Conservation (phyloP, 306 rosid species). For the Rosa multiflora region DNA sequence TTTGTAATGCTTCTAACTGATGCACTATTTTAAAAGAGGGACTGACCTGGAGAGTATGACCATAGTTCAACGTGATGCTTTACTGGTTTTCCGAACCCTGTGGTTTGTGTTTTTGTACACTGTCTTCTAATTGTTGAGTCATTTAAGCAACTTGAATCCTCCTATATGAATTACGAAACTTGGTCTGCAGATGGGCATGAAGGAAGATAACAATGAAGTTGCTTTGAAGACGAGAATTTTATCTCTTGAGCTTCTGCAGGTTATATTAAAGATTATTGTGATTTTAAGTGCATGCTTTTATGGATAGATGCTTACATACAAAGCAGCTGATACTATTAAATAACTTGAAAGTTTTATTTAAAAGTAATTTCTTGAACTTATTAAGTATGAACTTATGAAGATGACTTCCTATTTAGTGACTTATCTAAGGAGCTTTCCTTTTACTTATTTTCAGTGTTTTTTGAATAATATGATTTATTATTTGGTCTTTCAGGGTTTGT, state of each 20-base stretch:
- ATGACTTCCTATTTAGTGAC: background rate
- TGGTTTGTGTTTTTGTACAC: slow-evolving; percentile 60
- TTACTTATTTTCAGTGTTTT: slow-evolving; percentile 16
- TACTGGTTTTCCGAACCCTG: slow-evolving; percentile 92
- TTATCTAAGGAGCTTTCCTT: background rate
- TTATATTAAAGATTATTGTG: slow-evolving; percentile 30
- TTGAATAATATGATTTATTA: slow-evolving; percentile 14
- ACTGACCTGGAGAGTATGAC: slow-evolving; percentile 95
- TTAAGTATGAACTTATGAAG: background rate
- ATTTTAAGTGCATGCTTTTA: slow-evolving; percentile 21
- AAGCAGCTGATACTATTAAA: background rate
- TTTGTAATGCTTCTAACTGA: slow-evolving; percentile 30
- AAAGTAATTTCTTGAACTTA: background rate
- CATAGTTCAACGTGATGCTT: slow-evolving; percentile 84
- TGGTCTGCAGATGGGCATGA: slow-evolving; percentile 88
- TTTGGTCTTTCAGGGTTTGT: slow-evolving; percentile 71
- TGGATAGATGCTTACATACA: slow-evolving; percentile 3
- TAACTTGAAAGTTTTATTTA: background rate
- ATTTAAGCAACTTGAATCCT: slow-evolving; percentile 4
- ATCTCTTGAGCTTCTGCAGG: slow-evolving; percentile 99
- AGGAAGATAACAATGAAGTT: slow-evolving; percentile 95
- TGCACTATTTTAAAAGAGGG: slow-evolving; percentile 60
- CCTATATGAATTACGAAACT: slow-evolving; percentile 24
- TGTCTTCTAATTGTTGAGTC: slow-evolving; percentile 22
- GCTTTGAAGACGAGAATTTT: slow-evolving; percentile 86